Base-by-base conservation (phyloP, 768 basidiomycete genomes). In the Cyclocybe aegerita region DNA sequence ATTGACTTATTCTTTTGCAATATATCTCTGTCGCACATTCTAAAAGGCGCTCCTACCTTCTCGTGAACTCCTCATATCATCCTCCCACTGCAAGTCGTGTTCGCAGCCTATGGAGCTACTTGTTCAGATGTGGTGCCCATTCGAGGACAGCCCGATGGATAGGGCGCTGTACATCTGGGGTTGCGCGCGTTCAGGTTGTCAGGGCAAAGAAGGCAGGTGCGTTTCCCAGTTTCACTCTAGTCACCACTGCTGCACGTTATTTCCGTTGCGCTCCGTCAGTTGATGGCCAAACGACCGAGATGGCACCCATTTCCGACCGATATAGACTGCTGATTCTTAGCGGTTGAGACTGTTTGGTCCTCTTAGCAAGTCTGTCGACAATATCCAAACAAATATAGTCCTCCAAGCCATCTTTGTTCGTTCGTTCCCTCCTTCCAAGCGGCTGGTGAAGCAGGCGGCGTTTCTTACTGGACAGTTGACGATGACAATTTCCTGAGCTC, bases 71-170 rank as follows among this genome's bases (percentile, higher is more conserved):
- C 62, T 81, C 16, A 67, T 83, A 56, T 70, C 81, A 49, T 83
- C 83, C 17, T 86, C 85, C 5, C 70, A 75, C 44, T 95, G 93
- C 79, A 82, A 79, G 64, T 69, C 77, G 44, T 96, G 93, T 70
- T 73, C 76, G 8, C 67, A 73, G 14, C 81, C 86, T 0, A 93
- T 88, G 90, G 85, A 90, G 56, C 77, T 96, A 15, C 77, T 94
- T 34, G 76, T 90, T 9, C 92, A 95, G 62, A 77, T 96, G 60
- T 94, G 90, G 89, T 93, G 90, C 65, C 93, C 93, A 0, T 82
- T 94, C 58, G 88, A 93, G 61, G 75, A 85, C 34, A 94, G 90
- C 58, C 80, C 86, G 4, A 84, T 86, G 78, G 93, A 96, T 61
- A 80, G 93, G 46, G 88, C 85, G 3, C 70, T 94, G 41, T 94